Conservation (phyloP, 352 stramenopile species). For the Globisporangium rhizosaccharum region DNA sequence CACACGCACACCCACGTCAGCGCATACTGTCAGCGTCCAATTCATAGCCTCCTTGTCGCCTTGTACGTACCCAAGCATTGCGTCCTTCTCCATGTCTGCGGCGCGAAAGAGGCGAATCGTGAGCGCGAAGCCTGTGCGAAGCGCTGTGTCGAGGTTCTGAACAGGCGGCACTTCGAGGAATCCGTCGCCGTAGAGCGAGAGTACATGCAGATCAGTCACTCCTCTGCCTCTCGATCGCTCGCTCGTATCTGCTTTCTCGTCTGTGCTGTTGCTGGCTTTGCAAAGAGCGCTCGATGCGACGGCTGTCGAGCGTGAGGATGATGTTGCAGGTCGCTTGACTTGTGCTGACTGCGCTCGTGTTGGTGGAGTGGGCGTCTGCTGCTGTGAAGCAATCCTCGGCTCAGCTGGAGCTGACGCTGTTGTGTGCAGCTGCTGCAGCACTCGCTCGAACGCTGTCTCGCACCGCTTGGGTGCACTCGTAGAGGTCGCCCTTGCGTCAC, state of each 20-base stretch:
- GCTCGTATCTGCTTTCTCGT: background rate
- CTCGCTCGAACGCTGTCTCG: background rate
- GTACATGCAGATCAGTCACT: slow-evolving; percentile 7
- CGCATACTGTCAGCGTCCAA: background rate
- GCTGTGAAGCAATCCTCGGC: background rate
- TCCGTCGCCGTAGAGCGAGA: slow-evolving; percentile 47
- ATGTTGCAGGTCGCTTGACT: background rate
- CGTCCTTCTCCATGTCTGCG: slow-evolving; percentile 27
- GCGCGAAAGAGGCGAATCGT: slow-evolving; percentile 43
- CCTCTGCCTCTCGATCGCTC: background rate
- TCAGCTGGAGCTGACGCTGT: background rate
- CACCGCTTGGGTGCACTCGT: background rate
- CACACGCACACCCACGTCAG: background rate
- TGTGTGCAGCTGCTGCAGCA: background rate
- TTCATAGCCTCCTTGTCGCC: background rate
- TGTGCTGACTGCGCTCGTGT: background rate
- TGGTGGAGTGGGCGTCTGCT: background rate
- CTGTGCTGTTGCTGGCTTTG: background rate
- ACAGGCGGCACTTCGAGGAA: slow-evolving; percentile 35
- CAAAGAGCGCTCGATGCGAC: background rate
- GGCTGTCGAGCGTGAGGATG: background rate
- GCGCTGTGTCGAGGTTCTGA: slow-evolving; percentile 1
- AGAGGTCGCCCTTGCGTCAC: background rate
- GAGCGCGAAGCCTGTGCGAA: slow-evolving; percentile 25
- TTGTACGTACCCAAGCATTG: slow-evolving; percentile 19